phyloP scores from a whole-genome alignment of 768 basidiomycete genomes.

The Mycena leptocephala region DNA sequence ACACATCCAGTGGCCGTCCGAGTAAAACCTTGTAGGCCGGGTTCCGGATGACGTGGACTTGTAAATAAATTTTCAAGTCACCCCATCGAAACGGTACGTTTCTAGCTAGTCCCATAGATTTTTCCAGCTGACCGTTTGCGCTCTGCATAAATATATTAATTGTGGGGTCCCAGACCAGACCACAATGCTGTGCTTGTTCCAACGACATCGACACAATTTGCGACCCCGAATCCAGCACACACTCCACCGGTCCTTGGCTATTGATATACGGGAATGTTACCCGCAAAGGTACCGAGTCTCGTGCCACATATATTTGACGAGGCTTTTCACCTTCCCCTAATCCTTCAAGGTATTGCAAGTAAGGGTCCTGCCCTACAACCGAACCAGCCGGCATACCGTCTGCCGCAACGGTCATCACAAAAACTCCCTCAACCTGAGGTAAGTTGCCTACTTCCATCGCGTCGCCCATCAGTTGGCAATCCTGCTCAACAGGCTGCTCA shows the following conservation, averaged over 20 bases:
- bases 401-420: neutral
- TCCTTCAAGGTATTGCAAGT: constrained; percentile 1
- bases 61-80: constrained; percentile 40
- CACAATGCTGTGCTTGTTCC: too few relatives aligned
- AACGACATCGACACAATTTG: too few relatives aligned
- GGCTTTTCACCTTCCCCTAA: neutral
- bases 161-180: too few relatives aligned
- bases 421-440: neutral
- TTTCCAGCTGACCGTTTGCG: constrained; percentile 36
- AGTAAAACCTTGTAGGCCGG: constrained; percentile 47
- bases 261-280: constrained; percentile 26
- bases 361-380: neutral
- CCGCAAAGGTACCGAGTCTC: neutral
- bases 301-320: neutral
- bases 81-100: constrained; percentile 38
- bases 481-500: neutral
- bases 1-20: constrained; percentile 48
- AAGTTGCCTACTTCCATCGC: neutral
- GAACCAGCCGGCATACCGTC: neutral
- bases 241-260: constrained; percentile 34
- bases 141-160: constrained; percentile 45
- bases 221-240: constrained; percentile 43
- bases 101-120: constrained; percentile 36
- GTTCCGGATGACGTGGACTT: constrained; percentile 46
- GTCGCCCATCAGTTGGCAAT: neutral